phyloP scores from a whole-genome alignment of 2,329 filamentous ascomycete species.

The Arthrocladium fulminans region DNA sequence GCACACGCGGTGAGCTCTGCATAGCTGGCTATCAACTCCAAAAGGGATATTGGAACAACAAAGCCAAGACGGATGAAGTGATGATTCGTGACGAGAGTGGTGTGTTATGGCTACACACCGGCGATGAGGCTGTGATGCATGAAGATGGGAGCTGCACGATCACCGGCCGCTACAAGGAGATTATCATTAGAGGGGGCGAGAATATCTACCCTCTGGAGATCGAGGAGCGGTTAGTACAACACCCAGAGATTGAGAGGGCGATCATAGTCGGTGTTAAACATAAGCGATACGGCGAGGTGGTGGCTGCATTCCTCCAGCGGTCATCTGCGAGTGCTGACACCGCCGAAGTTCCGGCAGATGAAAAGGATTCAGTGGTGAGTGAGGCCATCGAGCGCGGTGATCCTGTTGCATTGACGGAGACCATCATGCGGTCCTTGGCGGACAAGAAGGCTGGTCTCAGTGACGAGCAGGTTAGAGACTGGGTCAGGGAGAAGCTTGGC shows the following conservation, averaged over 20 bases:
- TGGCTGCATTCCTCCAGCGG: conserved; percentile 52
- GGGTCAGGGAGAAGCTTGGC: conserved; percentile 54
- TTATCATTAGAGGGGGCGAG: conserved; percentile 67
- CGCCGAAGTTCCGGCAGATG: too few species aligned
- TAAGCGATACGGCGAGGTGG: conserved; percentile 64
- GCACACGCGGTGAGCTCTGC: conserved; percentile 63
- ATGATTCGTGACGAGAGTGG: conserved; percentile 54
- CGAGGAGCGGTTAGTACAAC: conserved; percentile 57
- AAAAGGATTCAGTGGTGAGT: background rate
- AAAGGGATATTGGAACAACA: conserved; percentile 55
- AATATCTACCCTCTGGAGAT: conserved; percentile 69
- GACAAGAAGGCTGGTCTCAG: conserved; percentile 29
- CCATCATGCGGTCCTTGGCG: background rate
- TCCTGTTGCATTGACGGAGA: background rate
- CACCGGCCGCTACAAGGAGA: conserved; percentile 69
- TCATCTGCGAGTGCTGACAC: too few species aligned
- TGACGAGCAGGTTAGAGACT: conserved; percentile 50
- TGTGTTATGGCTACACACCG: conserved; percentile 56
- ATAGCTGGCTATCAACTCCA: conserved; percentile 68
- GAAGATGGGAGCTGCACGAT: conserved; percentile 59
- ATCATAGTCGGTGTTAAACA: conserved; percentile 63
- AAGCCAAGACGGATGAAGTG: conserved; percentile 64
- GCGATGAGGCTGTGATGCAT: conserved; percentile 48
- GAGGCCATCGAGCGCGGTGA: background rate
- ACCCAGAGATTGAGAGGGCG: conserved; percentile 54